Evolutionary conservation across 2,329 filamentous ascomycete species (phyloP), one percentile per base, ranked within the genome.

Genomic region (Bipolaris gigantea): DNA sequence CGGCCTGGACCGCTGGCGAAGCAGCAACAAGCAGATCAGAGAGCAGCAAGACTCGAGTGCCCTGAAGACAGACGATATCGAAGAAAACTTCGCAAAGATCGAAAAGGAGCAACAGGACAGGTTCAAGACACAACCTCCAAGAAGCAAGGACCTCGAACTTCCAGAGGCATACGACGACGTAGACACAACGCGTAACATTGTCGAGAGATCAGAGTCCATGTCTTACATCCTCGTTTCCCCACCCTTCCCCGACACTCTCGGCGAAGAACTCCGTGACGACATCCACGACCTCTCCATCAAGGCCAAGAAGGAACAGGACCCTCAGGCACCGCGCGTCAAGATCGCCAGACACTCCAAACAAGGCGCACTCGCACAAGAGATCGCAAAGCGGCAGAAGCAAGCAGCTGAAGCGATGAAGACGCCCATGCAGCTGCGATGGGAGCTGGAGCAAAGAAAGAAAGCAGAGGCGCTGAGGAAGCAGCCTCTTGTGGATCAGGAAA

Each of bases 201-300:
- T 91, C 53, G 90, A 96, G 68, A 81, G 85, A 35, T 46, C 56
- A 34, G 51, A 64, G 1, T 60, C 59, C n/a, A 59, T 81, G 67
- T 90, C 89, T 1, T 96, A 89, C 72, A 89, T 85, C 33, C 80
- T 97, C 21, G 79, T 92, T 25, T 80, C 83, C 15, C 83, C 89
- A 23, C 93, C 93, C 13, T 90, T 96, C 82, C 92, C 93, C 5
- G 76, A 80, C 27, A 77, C 76, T n/a, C 83, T 97, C 34, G 82
- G 96, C 61, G 87, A 96, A 73, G 93, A 97, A 80, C 80, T 97
- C 16, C 58, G 87, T 64, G 85, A 83, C 66, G 94, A 92, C 84
- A 60, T 65, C 30, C 53, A 55, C 39, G 55, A 64, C 68, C 91
- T 87, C 48, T 82, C 90, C 43, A 90, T 96, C 77, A 89, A 92